Percentiles rank a stretch among this genome's conserved stretches.
phyloP scores from a whole-genome alignment of 106 monocot genomes.

The Dendrobium catenatum region DNA sequence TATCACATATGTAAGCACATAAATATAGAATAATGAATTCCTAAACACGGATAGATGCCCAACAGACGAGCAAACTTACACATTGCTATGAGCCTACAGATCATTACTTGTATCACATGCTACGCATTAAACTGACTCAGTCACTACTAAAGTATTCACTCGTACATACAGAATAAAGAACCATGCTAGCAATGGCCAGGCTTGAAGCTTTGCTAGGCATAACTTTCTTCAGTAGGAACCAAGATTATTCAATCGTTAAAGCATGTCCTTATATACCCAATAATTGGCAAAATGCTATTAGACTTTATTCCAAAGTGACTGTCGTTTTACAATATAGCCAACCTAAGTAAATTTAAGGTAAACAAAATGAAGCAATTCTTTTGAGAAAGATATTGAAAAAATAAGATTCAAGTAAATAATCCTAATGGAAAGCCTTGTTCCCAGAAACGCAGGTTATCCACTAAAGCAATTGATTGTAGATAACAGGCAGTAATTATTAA shows the following conservation, averaged over 20 bases:
- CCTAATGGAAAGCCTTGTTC: not conserved
- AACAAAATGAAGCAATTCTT: not conserved
- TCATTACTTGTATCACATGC: not conserved
- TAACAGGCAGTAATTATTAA: not conserved
- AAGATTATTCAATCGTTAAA: not conserved
- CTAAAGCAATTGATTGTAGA: not conserved
- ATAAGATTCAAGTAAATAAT: not conserved
- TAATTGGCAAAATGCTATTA: not conserved
- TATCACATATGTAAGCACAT: not conserved
- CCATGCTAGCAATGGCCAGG: not conserved
- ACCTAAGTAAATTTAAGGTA: not conserved
- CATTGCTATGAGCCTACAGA: not conserved
- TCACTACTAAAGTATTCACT: not conserved
- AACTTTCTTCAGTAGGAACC: not conserved
- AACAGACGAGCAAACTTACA: not conserved
- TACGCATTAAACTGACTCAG: not conserved
- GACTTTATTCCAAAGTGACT: not conserved
- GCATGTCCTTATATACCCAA: not conserved
- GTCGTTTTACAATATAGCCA: not conserved
- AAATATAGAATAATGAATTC: slow-evolving; percentile 5
- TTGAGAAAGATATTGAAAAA: not conserved
- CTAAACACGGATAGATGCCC: not conserved
- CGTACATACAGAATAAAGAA: not conserved
- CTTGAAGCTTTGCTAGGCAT: not conserved
- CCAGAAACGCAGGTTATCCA: not conserved